Evolutionary conservation across 2,329 filamentous ascomycete species (phyloP).

Genomic region (Neospermospora avenae): DNA sequence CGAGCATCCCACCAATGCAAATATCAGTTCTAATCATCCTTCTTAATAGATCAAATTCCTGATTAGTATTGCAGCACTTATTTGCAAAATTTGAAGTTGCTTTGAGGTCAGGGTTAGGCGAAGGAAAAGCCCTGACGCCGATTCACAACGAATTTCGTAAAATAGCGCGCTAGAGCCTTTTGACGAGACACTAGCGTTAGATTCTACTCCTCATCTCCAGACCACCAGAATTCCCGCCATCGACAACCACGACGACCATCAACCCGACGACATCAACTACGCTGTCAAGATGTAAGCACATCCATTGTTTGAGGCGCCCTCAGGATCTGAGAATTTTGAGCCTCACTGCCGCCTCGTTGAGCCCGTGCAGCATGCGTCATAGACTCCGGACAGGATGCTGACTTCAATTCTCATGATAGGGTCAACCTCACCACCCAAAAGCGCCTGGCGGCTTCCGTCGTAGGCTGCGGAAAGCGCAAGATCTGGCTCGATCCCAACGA

Average conservation of each 20-base stretch:
- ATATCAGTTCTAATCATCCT: no score
- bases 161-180: background rate
- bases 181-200: constrained; percentile 1
- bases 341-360: background rate
- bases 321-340: background rate
- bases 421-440: constrained; percentile 99
- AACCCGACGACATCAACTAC: constrained; percentile 30
- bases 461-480: constrained; percentile 99
- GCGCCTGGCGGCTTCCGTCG: constrained; percentile 97
- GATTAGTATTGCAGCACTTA: no score
- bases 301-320: background rate
- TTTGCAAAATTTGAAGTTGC: background rate
- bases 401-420: constrained; percentile 54
- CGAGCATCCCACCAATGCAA: background rate
- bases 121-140: background rate
- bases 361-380: constrained; percentile 20
- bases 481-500: constrained; percentile 99
- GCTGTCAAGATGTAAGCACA: constrained; percentile 35
- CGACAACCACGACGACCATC: constrained; percentile 33
- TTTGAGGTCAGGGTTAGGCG: background rate
- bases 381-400: constrained; percentile 22
- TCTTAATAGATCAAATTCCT: no score
- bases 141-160: background rate
- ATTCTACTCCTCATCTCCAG: constrained; percentile 13
- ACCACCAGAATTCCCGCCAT: constrained; percentile 21